A percentile compares a stretch with the other conserved stretches of the same genome.
Conservation (phyloP, 1,284 basidiomycete genomes). For the Ganoderma boninense region DNA sequence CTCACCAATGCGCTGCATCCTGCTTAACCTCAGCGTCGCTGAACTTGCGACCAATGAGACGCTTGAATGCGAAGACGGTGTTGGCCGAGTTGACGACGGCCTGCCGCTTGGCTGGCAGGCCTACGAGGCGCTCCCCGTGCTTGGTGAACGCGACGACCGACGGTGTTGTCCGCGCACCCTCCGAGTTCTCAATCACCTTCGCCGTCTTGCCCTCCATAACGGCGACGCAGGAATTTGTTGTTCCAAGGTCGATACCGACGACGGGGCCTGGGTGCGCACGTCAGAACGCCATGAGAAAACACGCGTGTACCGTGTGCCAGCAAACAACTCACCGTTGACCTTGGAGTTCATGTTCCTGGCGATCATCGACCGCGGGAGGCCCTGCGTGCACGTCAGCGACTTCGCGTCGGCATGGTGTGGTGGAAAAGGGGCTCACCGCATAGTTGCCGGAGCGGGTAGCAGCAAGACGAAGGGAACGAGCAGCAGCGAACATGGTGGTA, state of each 20-base stretch:
- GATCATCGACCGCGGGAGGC: slow-evolving; percentile 72
- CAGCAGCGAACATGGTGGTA: slow-evolving; percentile 71
- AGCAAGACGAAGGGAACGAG: slow-evolving; percentile 66
- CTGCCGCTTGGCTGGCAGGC: slow-evolving; percentile 97
- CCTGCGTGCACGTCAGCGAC: slow-evolving; percentile 48
- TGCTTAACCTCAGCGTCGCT: slow-evolving; percentile 93
- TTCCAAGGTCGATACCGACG: slow-evolving; percentile 87
- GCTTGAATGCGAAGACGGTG: slow-evolving; percentile 97
- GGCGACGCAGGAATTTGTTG: slow-evolving; percentile 93
- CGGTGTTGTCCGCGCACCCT: slow-evolving; percentile 97
- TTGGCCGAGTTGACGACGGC: slow-evolving; percentile 97
- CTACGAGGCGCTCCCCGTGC: slow-evolving; percentile 91
- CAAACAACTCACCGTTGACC: slow-evolving; percentile 66
- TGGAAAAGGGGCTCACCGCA: slow-evolving; percentile 57
- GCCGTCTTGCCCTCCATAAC: slow-evolving; percentile 96
- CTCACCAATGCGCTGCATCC: slow-evolving; percentile 84
- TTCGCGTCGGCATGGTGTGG: background rate
- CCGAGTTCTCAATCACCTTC: slow-evolving; percentile 96
- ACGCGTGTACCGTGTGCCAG: slow-evolving; percentile 3
- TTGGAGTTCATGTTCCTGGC: slow-evolving; percentile 87
- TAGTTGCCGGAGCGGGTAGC: slow-evolving; percentile 69
- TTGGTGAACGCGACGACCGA: slow-evolving; percentile 99
- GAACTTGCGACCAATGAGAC: slow-evolving; percentile 95
- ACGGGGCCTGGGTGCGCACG: slow-evolving; percentile 54
- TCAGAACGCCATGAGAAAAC: background rate